Conservation (phyloP, 1,139 yeast genomes). For the Magnusiomyces suaveolens region DNA sequence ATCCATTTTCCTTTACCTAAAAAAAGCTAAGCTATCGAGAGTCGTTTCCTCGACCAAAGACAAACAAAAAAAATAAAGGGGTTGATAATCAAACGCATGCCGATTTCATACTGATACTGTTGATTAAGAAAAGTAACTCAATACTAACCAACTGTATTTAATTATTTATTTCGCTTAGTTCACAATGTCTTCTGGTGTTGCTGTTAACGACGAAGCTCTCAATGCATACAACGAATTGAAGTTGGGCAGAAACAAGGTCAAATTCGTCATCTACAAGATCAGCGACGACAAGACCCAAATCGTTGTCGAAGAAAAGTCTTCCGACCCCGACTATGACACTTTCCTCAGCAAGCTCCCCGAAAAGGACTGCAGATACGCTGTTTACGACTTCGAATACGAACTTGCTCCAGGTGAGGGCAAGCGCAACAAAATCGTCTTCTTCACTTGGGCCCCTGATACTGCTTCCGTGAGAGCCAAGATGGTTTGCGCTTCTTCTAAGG, state of each 20-base stretch:
- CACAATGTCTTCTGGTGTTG: conserved; percentile 37
- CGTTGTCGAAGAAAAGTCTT: conserved; percentile 77
- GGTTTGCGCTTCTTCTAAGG: conserved; percentile 97
- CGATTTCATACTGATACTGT: too few species aligned
- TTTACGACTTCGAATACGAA: conserved; percentile 94
- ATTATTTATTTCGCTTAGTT: too few species aligned
- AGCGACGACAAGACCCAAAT: conserved; percentile 83
- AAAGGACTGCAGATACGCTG: conserved; percentile 91
- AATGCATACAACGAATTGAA: conserved; percentile 90
- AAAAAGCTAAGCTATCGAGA: too few species aligned
- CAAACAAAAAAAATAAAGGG: too few species aligned
- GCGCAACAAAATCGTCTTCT: conserved; percentile 85
- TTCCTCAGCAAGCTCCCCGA: conserved; percentile 87
- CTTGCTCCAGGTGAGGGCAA: conserved; percentile 86
- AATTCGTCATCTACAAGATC: conserved; percentile 70
- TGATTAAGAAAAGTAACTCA: too few species aligned
- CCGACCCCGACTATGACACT: conserved; percentile 63
- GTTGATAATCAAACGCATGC: too few species aligned
- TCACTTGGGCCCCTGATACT: conserved; percentile 96
- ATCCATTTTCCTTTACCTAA: too few species aligned
- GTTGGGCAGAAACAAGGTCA: conserved; percentile 75
- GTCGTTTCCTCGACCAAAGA: too few species aligned
- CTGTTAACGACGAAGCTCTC: conserved; percentile 91
- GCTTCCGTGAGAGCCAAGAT: conserved; percentile 85
- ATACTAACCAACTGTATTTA: too few species aligned